Conservation (phyloP, 139 green algal genomes). For the Deuterostichococcus epilithicus region DNA sequence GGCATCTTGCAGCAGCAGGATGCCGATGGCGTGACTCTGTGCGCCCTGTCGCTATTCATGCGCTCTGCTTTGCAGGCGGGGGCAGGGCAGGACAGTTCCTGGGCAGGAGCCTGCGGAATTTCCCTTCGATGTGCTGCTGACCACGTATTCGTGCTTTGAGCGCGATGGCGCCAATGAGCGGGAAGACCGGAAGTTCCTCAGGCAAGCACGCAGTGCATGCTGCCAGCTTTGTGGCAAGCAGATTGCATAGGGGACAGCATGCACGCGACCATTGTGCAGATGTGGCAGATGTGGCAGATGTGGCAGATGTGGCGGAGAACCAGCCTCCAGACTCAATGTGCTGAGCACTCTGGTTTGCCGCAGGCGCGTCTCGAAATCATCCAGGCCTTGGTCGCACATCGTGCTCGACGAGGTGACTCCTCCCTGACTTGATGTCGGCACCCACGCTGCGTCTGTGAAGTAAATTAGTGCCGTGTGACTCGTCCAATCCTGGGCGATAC, state of each 20-base stretch:
- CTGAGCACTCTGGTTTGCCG: no score
- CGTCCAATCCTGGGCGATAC: no score
- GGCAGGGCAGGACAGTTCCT: neutral
- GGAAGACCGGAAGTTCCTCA: conserved; percentile 52
- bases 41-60: conserved; percentile 7
- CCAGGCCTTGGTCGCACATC: neutral
- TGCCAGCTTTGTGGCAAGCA: neutral
- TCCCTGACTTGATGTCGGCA: no score
- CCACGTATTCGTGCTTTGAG: conserved; percentile 89
- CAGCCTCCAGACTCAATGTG: no score
- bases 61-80: neutral
- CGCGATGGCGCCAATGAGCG: conserved; percentile 46
- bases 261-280: no score
- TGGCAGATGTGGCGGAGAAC: no score
- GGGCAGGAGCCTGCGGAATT: conserved; percentile 1
- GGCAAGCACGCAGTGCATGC: neutral
- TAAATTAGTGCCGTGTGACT: no score
- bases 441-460: no score
- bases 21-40: no score
- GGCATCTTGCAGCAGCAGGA: no score
- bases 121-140: conserved; percentile 89
- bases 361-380: neutral
- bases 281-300: no score
- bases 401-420: neutral
- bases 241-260: no score